Conservation (phyloP, 1,284 basidiomycete species). For the Ceratobasidium theobromae region DNA sequence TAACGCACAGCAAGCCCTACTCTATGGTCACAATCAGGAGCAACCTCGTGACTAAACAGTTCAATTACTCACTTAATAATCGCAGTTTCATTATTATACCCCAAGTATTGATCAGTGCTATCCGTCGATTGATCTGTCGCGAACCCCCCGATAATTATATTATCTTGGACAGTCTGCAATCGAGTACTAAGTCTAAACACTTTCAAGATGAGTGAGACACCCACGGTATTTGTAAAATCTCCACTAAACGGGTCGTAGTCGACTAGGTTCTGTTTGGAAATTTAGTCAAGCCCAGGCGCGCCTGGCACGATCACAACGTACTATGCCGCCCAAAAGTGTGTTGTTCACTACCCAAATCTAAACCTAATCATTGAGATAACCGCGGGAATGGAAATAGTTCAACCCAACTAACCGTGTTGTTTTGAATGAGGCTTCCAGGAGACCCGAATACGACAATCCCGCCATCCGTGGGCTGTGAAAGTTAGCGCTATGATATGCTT, state of each 20-base stretch:
- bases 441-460: slow-evolving; percentile 48
- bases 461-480: slow-evolving; percentile 33
- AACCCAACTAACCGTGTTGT: slow-evolving; percentile 44
- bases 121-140: slow-evolving; percentile 46
- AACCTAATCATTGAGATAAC: background rate
- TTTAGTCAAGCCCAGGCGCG: background rate
- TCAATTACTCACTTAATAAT: slow-evolving; percentile 61
- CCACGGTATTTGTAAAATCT: slow-evolving; percentile 60
- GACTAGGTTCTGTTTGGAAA: slow-evolving; percentile 58
- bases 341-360: slow-evolving; percentile 28
- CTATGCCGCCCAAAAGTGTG: slow-evolving; percentile 19
- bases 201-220: background rate
- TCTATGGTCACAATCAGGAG: background rate
- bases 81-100: slow-evolving; percentile 54
- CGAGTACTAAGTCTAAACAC: background rate
- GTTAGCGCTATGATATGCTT: background rate
- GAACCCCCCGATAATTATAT: slow-evolving; percentile 69
- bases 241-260: slow-evolving; percentile 75
- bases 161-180: slow-evolving; percentile 60
- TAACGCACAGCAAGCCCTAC: slow-evolving; percentile 38
- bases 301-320: background rate
- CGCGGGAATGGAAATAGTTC: background rate
- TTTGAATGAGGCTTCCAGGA: slow-evolving; percentile 42
- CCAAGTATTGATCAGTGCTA: slow-evolving; percentile 2
- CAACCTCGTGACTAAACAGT: background rate